Base-by-base conservation (phyloP, 1,284 basidiomycete genomes). In the Entoloma clypeatum region DNA sequence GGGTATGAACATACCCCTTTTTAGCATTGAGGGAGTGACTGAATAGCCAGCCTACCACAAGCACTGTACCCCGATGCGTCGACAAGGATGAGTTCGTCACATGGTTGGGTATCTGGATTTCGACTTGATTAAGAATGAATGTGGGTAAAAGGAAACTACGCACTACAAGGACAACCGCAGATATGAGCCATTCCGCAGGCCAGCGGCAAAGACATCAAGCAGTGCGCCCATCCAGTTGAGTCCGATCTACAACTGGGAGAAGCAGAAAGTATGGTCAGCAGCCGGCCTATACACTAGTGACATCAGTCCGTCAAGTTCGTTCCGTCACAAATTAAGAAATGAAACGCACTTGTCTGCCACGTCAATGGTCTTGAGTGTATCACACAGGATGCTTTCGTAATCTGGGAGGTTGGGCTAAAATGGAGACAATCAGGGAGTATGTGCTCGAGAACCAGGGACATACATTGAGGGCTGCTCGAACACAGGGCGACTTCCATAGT, bases 11-110 rank as follows among this genome's bases (percentile, higher is more conserved):
- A 90, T 0, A 93, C 72, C 54, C 78, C 69, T 7, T 72, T 66
- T 85, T 99, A 99, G 0, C 86, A 81, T 55, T 94, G 86, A 23
- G 98, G 67, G 40, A 99, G 92, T 16, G 77, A 65, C 55, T 95
- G 92, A 0, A 81, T 84, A 0, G 88, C 79, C 8, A 81, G 60
- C 2, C 81, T 1, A 89, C 83, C 0, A 88, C 77, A 0, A 77
- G 62, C 34, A 86, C 41, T 87, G 83, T 1, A 97, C 72, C 62
- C 87, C 93, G 13, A 99, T 79, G 48, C 92, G 91, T 13, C 98
- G 69, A 56, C 99, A 95, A 0, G 93, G 83, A 58, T 96, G 97
- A 71, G 99, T 99, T 17, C 94, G 88, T 30, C 75, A 79, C 69
- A 86, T 73, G 1, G 74, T 70, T 0, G 78, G 69, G 53, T 84